phyloP scores from a whole-genome alignment of 2,329 filamentous ascomycete genomes.

The Sclerotinia nivalis region DNA sequence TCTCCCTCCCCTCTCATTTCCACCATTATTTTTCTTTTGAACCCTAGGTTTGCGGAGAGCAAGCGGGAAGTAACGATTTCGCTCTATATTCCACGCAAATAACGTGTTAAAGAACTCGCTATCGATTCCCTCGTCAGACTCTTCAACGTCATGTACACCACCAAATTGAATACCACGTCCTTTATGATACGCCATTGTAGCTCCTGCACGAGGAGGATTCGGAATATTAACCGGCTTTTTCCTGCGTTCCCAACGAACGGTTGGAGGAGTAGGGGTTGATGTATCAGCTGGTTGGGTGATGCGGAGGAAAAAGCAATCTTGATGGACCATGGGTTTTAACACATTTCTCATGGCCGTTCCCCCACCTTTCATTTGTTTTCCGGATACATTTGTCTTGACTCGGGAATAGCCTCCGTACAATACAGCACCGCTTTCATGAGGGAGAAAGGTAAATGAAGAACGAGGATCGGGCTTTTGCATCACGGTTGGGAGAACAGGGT shows the following conservation, averaged over 20 bases:
- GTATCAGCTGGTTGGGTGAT: conserved; percentile 75
- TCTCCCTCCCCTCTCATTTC: conserved; percentile 58
- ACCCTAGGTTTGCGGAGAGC: conserved; percentile 71
- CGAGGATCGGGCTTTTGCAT: conserved; percentile 86
- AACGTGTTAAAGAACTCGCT: conserved; percentile 95
- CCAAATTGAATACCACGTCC: conserved; percentile 91
- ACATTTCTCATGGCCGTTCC: conserved; percentile 66
- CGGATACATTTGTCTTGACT: conserved; percentile 68
- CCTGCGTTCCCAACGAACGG: conserved; percentile 84
- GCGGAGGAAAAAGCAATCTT: conserved; percentile 91
- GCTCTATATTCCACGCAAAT: conserved; percentile 91
- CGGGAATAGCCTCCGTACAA: conserved; percentile 93
- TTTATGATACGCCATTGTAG: conserved; percentile 93
- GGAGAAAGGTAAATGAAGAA: conserved; percentile 88
- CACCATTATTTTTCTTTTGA: conserved; percentile 61
- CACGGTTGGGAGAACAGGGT: conserved; percentile 71
- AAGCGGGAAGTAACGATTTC: conserved; percentile 91
- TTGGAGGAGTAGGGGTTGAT: conserved; percentile 63
- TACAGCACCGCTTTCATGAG: conserved; percentile 86
- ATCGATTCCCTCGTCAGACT: conserved; percentile 91
- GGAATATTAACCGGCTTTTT: conserved; percentile 92
- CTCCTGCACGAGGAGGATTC: conserved; percentile 78
- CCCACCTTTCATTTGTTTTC: conserved; percentile 64
- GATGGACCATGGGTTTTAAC: conserved; percentile 84
- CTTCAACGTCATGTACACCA: conserved; percentile 89